Percentiles rank a stretch among this genome's conserved stretches.
These are phyloP conservation scores for Rhynchospora pubera DNA, from an alignment of 176 grass and related monocot genomes.

Conservation along the genomic window DNA sequence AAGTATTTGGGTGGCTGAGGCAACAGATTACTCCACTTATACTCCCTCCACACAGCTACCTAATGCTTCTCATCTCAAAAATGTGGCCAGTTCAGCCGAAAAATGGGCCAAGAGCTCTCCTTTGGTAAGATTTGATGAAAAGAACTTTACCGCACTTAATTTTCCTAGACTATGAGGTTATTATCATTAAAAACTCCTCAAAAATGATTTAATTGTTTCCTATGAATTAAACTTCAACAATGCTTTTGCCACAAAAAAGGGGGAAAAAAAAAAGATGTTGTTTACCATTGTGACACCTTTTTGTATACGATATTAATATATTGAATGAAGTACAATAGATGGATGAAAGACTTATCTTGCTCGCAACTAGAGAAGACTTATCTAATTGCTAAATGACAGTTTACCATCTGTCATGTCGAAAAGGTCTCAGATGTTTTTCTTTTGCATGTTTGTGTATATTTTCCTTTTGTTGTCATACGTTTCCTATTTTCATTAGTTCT, in stretches of 20 bases:
- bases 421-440: too few species aligned
- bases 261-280: neutral
- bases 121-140: slow-evolving; percentile 41
- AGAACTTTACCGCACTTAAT: neutral
- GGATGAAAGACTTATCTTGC: neutral
- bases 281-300: neutral
- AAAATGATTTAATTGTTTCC: neutral
- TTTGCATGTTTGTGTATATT: neutral
- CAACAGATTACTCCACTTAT: slow-evolving; percentile 56
- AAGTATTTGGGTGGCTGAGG: slow-evolving; percentile 78
- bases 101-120: slow-evolving; percentile 65
- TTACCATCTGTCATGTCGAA: neutral
- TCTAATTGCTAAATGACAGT: neutral
- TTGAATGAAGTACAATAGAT: too few species aligned
- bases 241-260: neutral
- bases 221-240: neutral
- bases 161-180: neutral
- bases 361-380: too few species aligned
- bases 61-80: slow-evolving; percentile 68
- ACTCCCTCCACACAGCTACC: slow-evolving; percentile 46
- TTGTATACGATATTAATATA: too few species aligned
- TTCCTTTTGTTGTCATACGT: too few species aligned
- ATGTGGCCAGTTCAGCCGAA: slow-evolving; percentile 40
- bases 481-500: neutral
- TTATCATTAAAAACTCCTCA: neutral